phyloP scores from a whole-genome alignment of 2,329 filamentous ascomycete genomes.

The Ophiostoma piceae region DNA sequence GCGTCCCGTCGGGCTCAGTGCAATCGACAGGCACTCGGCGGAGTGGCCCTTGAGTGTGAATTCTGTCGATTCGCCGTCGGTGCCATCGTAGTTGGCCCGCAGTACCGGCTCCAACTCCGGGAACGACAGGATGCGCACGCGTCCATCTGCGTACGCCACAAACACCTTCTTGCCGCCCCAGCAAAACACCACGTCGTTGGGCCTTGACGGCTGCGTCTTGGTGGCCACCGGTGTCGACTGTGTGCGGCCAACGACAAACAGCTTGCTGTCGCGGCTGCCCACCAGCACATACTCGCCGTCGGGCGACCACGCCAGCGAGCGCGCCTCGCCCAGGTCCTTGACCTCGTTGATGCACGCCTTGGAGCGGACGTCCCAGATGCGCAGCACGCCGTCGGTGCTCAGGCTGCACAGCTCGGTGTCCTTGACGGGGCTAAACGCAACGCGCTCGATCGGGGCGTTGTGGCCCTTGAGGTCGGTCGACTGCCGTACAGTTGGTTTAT shows the following conservation, averaged over 20 bases:
- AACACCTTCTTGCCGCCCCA: slow-evolving; percentile 68
- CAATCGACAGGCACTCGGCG: slow-evolving; percentile 62
- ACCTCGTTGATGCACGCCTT: slow-evolving; percentile 67
- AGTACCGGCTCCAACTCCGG: slow-evolving; percentile 56
- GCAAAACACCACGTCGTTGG: slow-evolving; percentile 69
- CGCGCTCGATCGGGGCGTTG: slow-evolving; percentile 61
- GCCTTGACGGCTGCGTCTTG: slow-evolving; percentile 58
- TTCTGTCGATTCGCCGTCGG: slow-evolving; percentile 37
- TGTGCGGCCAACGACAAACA: slow-evolving; percentile 59
- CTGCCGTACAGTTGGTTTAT: slow-evolving; percentile 66
- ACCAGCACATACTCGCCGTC: slow-evolving; percentile 65
- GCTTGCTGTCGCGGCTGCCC: slow-evolving; percentile 45
- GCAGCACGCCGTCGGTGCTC: slow-evolving; percentile 66
- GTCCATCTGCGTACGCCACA: slow-evolving; percentile 65
- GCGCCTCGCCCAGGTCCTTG: slow-evolving; percentile 59
- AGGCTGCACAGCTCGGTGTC: slow-evolving; percentile 73
- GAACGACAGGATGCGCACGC: slow-evolving; percentile 64
- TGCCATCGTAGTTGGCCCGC: slow-evolving; percentile 43
- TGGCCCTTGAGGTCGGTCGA: slow-evolving; percentile 71
- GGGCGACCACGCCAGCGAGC: slow-evolving; percentile 69
- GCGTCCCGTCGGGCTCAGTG: slow-evolving; percentile 64
- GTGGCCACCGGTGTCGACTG: slow-evolving; percentile 51
- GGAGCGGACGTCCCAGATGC: slow-evolving; percentile 74
- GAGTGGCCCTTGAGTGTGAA: slow-evolving; percentile 68
- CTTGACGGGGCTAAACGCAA: slow-evolving; percentile 71